phyloP scores from a whole-genome alignment of 2,329 filamentous ascomycete genomes.

The Monilinia polystroma region DNA sequence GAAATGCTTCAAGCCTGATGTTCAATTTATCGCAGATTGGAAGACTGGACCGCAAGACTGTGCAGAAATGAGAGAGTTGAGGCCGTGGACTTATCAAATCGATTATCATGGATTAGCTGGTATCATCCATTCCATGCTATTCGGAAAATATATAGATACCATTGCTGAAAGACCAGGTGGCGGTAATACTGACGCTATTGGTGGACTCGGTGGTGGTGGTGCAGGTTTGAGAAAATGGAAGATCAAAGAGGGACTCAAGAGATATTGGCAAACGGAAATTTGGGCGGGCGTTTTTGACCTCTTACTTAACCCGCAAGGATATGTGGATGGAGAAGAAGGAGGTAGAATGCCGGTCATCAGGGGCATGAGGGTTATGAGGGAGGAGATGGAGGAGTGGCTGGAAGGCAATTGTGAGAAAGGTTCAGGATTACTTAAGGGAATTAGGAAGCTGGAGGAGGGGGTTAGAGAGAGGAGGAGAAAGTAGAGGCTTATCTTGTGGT shows the following conservation, averaged over 20 bases:
- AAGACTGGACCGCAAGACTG: conserved; percentile 84
- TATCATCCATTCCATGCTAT: conserved; percentile 83
- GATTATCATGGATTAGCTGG: conserved; percentile 94
- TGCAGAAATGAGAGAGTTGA: conserved; percentile 88
- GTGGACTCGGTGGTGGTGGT: conserved; percentile 45
- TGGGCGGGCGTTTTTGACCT: conserved; percentile 83
- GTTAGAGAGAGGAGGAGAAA: conserved; percentile 30
- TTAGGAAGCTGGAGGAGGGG: conserved; percentile 59
- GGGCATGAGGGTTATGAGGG: conserved; percentile 66
- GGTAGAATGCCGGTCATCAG: conserved; percentile 69
- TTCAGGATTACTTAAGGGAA: conserved; percentile 65
- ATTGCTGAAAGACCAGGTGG: conserved; percentile 44
- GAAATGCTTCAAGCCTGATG: conserved; percentile 72
- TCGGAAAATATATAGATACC: conserved; percentile 93
- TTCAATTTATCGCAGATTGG: conserved; percentile 95
- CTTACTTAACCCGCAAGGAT: conserved; percentile 75
- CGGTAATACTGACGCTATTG: conserved; percentile 50
- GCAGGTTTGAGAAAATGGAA: conserved; percentile 63
- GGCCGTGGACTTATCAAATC: conserved; percentile 96
- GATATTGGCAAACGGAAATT: conserved; percentile 95
- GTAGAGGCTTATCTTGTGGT: conserved; percentile 53
- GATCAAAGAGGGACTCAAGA: conserved; percentile 79
- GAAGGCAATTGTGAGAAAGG: conserved; percentile 80
- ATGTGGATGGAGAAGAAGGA: conserved; percentile 63
- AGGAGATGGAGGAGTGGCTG: conserved; percentile 82